These are phyloP conservation scores for Echinosophora koreensis DNA, from an alignment of 306 rosid genomes.

Conservation along the genomic window DNA sequence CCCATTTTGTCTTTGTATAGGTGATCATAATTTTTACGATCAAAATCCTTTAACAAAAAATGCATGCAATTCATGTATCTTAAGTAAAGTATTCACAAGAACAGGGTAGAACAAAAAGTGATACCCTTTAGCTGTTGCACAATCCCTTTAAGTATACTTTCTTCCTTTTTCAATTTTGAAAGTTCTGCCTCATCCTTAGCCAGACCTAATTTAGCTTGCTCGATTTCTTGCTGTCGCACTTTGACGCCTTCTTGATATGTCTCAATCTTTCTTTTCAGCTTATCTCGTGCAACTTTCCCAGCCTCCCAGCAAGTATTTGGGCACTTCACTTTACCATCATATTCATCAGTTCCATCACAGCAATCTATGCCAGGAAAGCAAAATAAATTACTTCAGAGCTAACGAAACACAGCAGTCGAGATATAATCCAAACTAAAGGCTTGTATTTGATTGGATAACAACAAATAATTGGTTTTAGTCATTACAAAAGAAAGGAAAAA, in stretches of 20 bases:
- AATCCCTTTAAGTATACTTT: constrained; percentile 73
- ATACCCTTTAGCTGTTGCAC: constrained; percentile 90
- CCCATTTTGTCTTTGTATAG: neutral
- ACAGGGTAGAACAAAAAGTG: constrained; percentile 37
- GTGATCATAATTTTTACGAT: constrained; percentile 26
- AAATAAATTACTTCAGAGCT: constrained; percentile 36
- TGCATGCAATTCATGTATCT: neutral
- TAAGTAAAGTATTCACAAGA: constrained; percentile 37
- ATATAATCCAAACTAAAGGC: constrained; percentile 36
- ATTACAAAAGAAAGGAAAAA: constrained; percentile 7
- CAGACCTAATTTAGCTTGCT: constrained; percentile 67
- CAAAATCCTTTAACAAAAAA: constrained; percentile 34
- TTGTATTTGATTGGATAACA: constrained; percentile 15
- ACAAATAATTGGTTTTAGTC: neutral
- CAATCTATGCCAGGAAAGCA: constrained; percentile 66
- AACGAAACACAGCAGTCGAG: constrained; percentile 30
- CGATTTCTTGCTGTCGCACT: constrained; percentile 71
- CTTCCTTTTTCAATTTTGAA: constrained; percentile 75
- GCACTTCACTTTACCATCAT: constrained; percentile 75
- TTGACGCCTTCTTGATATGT: constrained; percentile 80
- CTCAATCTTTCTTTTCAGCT: constrained; percentile 74
- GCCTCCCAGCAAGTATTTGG: constrained; percentile 98
- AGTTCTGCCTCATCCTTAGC: constrained; percentile 79
- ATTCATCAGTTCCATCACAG: constrained; percentile 98
- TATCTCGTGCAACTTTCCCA: constrained; percentile 88